These are phyloP conservation scores for Candida buenavistaensis DNA, from an alignment of 1,139 yeast species.

Conservation along the genomic window DNA sequence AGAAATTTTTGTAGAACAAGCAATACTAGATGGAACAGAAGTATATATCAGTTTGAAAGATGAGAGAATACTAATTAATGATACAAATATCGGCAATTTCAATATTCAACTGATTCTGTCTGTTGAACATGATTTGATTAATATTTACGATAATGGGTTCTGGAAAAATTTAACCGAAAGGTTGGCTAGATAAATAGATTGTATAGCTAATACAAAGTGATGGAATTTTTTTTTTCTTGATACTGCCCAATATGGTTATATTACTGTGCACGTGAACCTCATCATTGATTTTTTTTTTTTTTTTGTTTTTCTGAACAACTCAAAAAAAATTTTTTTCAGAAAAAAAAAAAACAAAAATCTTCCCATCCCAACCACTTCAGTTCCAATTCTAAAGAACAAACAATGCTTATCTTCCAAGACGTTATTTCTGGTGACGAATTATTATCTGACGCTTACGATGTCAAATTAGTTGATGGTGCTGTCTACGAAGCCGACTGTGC, in stretches of 20 bases:
- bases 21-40: constrained; percentile 11
- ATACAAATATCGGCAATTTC: constrained; percentile 11
- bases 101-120: constrained; percentile 29
- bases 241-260: too few relatives aligned
- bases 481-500: constrained; percentile 97
- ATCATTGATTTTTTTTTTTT: constrained; percentile 4
- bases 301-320: too few relatives aligned
- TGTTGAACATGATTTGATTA: constrained; percentile 49
- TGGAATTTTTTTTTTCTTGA: too few relatives aligned
- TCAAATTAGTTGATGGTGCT: constrained; percentile 80
- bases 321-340: constrained; percentile 2
- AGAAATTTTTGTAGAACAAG: constrained; percentile 18
- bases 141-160: constrained; percentile 72
- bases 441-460: constrained; percentile 95
- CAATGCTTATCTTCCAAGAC: constrained; percentile 58
- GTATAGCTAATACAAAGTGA: neutral
- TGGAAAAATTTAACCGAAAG: constrained; percentile 41
- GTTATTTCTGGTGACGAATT: constrained; percentile 93
- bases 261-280: constrained; percentile 12
- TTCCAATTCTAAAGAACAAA: constrained; percentile 15
- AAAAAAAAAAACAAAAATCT: constrained; percentile 1
- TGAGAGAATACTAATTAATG: constrained; percentile 19
- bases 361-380: constrained; percentile 7
- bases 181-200: constrained; percentile 2
- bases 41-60: constrained; percentile 32